Base-by-base conservation (phyloP, 2,329 filamentous ascomycete genomes). In the Penicillium sp. region DNA sequence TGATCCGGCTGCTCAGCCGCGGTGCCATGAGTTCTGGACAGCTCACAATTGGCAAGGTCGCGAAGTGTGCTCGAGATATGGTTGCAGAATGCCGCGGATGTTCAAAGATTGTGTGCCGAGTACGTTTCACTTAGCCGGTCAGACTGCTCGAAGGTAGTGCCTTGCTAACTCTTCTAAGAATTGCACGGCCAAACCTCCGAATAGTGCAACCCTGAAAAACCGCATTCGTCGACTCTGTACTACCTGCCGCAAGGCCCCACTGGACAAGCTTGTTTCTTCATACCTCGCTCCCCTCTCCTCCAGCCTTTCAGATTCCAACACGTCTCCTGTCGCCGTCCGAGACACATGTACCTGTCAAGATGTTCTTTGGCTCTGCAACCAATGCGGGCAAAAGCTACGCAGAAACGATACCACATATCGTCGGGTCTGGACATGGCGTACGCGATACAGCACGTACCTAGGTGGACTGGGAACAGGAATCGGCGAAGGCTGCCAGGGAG, bases 361-460 rank as follows among this genome's bases (percentile, higher is more conserved):
- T 30, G 74, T 72, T 0, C 87, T 96, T 51, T 97, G 92, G 91
- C 86, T 97, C 29, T 98, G 93, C 76, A 87, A 91, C 66, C 88
- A 90, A 1, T 97, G 94, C 69, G 92, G 93, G 1, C 86, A 90
- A 64, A 86, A 86, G 58, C 87, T 96, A 56, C 75, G 75, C 49
- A 81, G 80, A 38, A 79, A 79, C 13, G 87, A 89, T 66, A 85
- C 82, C 5, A 85, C 82, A 15, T 89, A 90, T 70, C 75, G 82
- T 48, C 82, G 85, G 4, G 91, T 93, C 58, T 97, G 93, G 93
- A 90, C 88, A 64, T 97, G 93, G 93, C 89, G 93, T 55, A 91
- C 87, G 46, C 88, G 92, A 26, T 97, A 97, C 75, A 90, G 89
- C 44, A 84, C 83, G 17, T 90, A 92, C 67, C 88, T 92, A 0